phyloP scores from a whole-genome alignment of 1,284 basidiomycete genomes.

The Trichosporon asahii region DNA sequence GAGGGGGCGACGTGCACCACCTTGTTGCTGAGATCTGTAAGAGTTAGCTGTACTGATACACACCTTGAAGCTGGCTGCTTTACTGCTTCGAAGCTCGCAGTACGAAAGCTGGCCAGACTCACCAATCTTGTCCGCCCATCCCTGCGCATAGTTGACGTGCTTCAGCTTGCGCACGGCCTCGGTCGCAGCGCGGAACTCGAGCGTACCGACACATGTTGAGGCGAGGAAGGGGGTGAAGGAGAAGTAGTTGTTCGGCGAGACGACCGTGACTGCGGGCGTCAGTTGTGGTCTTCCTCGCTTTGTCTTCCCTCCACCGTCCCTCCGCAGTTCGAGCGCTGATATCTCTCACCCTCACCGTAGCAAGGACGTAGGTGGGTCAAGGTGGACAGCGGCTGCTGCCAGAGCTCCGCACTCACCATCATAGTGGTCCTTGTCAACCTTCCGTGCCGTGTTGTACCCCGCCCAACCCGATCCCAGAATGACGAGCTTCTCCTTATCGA shows the following conservation, averaged over 20 bases:
- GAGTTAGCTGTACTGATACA: slow-evolving; percentile 15
- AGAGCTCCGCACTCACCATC: slow-evolving; percentile 27
- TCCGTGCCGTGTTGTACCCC: slow-evolving; percentile 63
- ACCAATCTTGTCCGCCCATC: slow-evolving; percentile 51
- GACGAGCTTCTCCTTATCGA: slow-evolving; percentile 54
- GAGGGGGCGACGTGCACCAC: slow-evolving; percentile 53
- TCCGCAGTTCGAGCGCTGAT: neutral
- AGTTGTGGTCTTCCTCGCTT: slow-evolving; percentile 18
- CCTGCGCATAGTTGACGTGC: slow-evolving; percentile 47
- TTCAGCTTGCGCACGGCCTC: slow-evolving; percentile 63
- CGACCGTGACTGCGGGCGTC: slow-evolving; percentile 57
- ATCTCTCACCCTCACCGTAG: no score
- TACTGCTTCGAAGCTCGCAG: no score
- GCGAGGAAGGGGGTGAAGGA: slow-evolving; percentile 79
- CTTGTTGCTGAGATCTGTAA: slow-evolving; percentile 62
- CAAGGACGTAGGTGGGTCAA: no score
- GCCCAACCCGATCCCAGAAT: slow-evolving; percentile 82
- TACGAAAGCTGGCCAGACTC: slow-evolving; percentile 11
- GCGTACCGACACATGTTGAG: slow-evolving; percentile 71
- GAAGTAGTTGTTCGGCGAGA: slow-evolving; percentile 74
- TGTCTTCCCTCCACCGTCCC: no score
- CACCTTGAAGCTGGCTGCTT: neutral
- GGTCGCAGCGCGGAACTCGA: slow-evolving; percentile 74
- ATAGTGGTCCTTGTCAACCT: slow-evolving; percentile 43
- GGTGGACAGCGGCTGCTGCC: no score